Conservation (phyloP, 169 alveolate genomes). For the Neospora caninum region DNA sequence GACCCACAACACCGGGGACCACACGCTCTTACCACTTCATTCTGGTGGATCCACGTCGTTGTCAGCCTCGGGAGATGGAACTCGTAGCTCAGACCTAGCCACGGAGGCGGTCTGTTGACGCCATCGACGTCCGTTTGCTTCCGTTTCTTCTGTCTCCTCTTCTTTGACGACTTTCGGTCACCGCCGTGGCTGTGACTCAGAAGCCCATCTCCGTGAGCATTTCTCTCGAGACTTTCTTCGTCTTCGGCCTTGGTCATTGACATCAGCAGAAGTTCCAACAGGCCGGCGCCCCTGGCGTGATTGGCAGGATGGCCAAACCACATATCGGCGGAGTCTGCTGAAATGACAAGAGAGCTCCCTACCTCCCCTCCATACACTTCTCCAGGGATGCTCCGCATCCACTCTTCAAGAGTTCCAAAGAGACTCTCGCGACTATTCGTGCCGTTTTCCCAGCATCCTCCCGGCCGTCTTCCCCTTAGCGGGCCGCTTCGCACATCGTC, state of each 20-base stretch:
- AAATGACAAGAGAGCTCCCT: neutral
- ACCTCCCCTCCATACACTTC: neutral
- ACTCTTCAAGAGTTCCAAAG: neutral
- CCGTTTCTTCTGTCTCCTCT: neutral
- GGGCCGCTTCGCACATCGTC: neutral
- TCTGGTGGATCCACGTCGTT: constrained; percentile 77
- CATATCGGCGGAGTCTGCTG: neutral
- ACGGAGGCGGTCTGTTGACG: constrained; percentile 66
- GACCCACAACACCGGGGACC: too few species aligned
- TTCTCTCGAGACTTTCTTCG: neutral
- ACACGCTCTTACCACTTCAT: constrained; percentile 68
- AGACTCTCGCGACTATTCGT: neutral
- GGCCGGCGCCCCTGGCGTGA: neutral
- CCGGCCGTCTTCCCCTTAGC: neutral
- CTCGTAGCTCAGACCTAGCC: constrained; percentile 72
- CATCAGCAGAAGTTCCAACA: neutral
- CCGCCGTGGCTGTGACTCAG: neutral
- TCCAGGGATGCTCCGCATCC: neutral
- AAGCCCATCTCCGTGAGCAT: neutral
- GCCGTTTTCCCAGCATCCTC: neutral
- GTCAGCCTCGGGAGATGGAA: constrained; percentile 75
- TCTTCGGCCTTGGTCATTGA: neutral
- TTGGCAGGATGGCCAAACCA: neutral
- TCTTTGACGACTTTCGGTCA: neutral
- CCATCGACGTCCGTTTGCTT: neutral